These are phyloP conservation scores for Floccularia luteovirens DNA, from an alignment of 768 basidiomycete genomes.

Conservation along the genomic window DNA sequence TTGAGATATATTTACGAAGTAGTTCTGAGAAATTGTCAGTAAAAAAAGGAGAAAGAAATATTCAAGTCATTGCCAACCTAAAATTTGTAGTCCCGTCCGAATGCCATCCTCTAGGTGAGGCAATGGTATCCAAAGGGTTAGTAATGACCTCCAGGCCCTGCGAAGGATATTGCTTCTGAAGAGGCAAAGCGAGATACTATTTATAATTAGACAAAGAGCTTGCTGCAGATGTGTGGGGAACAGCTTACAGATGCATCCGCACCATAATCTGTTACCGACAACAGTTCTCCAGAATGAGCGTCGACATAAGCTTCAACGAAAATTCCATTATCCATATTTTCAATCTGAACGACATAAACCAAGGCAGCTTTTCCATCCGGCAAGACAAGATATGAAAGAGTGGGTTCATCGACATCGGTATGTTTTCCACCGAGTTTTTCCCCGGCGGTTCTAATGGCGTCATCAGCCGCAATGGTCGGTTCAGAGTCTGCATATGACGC, in stretches of 20 bases:
- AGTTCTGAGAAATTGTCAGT: too few relatives aligned
- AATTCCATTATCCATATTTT: slow-evolving; percentile 19
- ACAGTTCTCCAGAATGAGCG: slow-evolving; percentile 36
- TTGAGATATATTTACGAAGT: too few relatives aligned
- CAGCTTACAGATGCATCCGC: slow-evolving; percentile 27
- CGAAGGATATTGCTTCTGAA: slow-evolving; percentile 36
- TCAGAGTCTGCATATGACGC: too few relatives aligned
- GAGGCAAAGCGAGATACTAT: slow-evolving; percentile 37
- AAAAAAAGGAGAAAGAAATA: too few relatives aligned
- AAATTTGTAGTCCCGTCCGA: background rate
- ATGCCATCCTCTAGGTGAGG: slow-evolving; percentile 51
- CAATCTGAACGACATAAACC: slow-evolving; percentile 25
- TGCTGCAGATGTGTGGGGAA: background rate
- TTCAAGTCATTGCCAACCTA: too few relatives aligned
- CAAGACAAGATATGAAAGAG: slow-evolving; percentile 28
- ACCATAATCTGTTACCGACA: slow-evolving; percentile 45
- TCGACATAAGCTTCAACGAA: slow-evolving; percentile 54
- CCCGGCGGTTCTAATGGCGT: too few relatives aligned
- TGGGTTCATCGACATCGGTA: slow-evolving; percentile 26
- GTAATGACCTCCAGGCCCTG: slow-evolving; percentile 38
- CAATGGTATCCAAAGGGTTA: slow-evolving; percentile 39
- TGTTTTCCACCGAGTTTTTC: slow-evolving; percentile 22
- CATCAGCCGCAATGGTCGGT: too few relatives aligned
- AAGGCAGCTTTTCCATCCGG: slow-evolving; percentile 25
- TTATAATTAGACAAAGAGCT: background rate